Percentiles rank a stretch among this genome's conserved stretches.
phyloP scores from a whole-genome alignment of 2,329 filamentous ascomycete species.

The Trichoderma guizhouense region DNA sequence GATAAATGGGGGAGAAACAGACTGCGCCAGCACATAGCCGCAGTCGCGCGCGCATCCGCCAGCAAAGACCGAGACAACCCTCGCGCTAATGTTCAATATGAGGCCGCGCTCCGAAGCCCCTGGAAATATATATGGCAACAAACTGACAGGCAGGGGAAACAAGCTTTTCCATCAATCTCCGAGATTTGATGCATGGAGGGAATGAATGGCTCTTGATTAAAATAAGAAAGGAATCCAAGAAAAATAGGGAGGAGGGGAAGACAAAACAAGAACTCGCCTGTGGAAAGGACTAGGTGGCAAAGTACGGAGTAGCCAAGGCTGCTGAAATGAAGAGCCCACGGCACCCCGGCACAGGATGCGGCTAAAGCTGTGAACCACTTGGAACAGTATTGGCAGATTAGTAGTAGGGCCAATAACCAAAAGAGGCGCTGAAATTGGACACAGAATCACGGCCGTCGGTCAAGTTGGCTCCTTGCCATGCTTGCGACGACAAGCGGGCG shows the following conservation, averaged over 20 bases:
- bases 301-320: slow-evolving; percentile 2
- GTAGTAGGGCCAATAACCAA: not conserved
- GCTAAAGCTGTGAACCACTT: not conserved
- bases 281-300: not conserved
- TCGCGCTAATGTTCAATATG: not conserved
- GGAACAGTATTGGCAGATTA: not conserved
- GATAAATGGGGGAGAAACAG: not conserved
- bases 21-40: not conserved
- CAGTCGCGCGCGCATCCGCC: not conserved
- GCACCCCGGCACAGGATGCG: not conserved
- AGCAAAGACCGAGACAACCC: not conserved
- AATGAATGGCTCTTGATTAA: not conserved
- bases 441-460: not conserved
- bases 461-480: not conserved
- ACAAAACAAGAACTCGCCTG: not conserved
- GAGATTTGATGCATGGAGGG: not conserved
- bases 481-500: not conserved
- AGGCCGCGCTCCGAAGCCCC: slow-evolving; percentile 1
- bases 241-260: not conserved
- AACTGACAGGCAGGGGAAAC: not conserved
- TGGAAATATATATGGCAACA: not conserved
- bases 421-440: not conserved
- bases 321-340: slow-evolving; percentile 14
- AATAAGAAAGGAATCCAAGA: not conserved
- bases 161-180: slow-evolving; percentile 14